phyloP scores from a whole-genome alignment of 1,284 basidiomycete species.

The Macrocystidia cucumis region DNA sequence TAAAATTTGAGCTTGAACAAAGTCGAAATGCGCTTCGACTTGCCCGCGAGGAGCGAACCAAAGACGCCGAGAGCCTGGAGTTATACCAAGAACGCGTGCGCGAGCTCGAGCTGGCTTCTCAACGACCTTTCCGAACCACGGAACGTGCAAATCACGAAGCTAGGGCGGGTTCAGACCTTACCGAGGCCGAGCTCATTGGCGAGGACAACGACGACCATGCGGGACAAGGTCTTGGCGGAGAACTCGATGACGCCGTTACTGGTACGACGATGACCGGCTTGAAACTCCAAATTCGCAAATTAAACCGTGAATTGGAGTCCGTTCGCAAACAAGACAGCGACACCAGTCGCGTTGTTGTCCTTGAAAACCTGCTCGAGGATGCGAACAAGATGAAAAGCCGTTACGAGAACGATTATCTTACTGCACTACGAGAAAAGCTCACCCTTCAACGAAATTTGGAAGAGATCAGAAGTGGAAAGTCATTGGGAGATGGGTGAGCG shows the following conservation, averaged over 20 bases:
- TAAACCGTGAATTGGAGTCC: slow-evolving; percentile 78
- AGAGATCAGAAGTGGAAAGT: slow-evolving; percentile 81
- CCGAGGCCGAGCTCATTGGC: slow-evolving; percentile 16
- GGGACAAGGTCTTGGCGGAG: slow-evolving; percentile 65
- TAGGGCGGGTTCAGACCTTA: slow-evolving; percentile 8
- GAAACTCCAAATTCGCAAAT: slow-evolving; percentile 76
- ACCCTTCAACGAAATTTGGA: slow-evolving; percentile 80
- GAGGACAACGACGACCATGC: slow-evolving; percentile 36
- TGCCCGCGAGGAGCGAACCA: slow-evolving; percentile 61
- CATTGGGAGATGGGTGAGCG: slow-evolving; percentile 71
- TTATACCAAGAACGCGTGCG: slow-evolving; percentile 88
- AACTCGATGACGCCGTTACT: slow-evolving; percentile 78
- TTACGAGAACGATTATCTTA: slow-evolving; percentile 86
- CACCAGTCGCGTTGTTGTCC: slow-evolving; percentile 66
- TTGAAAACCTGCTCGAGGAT: slow-evolving; percentile 89
- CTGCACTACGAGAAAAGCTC: slow-evolving; percentile 79
- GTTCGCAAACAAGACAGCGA: slow-evolving; percentile 71
- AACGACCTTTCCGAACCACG: slow-evolving; percentile 24
- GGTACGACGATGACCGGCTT: slow-evolving; percentile 89
- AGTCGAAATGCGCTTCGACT: slow-evolving; percentile 63
- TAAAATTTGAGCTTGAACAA: slow-evolving; percentile 75
- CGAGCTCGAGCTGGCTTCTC: slow-evolving; percentile 74
- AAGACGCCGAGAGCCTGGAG: slow-evolving; percentile 81
- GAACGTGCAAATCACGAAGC: slow-evolving; percentile 8
- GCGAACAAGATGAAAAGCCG: slow-evolving; percentile 84